phyloP scores from a whole-genome alignment of 768 basidiomycete species.

The Phanerochaete sordida region DNA sequence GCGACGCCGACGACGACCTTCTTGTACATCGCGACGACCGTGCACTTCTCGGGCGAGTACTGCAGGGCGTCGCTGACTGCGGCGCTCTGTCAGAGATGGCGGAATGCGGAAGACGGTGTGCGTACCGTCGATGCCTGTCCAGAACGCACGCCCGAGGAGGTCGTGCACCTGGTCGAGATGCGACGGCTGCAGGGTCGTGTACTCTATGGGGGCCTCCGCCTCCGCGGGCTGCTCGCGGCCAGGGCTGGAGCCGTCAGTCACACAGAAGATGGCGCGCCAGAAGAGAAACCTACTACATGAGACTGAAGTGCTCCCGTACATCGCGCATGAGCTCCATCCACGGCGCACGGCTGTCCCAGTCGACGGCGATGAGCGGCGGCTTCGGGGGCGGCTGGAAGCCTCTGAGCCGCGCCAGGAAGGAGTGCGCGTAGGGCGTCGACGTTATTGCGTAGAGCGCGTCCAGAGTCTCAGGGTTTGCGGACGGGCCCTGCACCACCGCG shows the following conservation, averaged over 20 bases:
- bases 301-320: slow-evolving; percentile 57
- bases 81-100: too few relatives aligned
- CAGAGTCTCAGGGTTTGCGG: slow-evolving; percentile 33
- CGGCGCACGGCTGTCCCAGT: slow-evolving; percentile 69
- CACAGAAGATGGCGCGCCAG: neutral
- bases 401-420: slow-evolving; percentile 63
- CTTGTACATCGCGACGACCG: slow-evolving; percentile 73
- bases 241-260: slow-evolving; percentile 39
- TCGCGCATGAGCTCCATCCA: slow-evolving; percentile 79
- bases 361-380: slow-evolving; percentile 48
- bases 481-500: slow-evolving; percentile 12
- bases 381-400: slow-evolving; percentile 33
- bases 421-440: slow-evolving; percentile 61
- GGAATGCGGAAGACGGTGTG: too few relatives aligned
- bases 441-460: slow-evolving; percentile 52
- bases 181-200: slow-evolving; percentile 50
- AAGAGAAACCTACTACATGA: slow-evolving; percentile 51
- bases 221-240: slow-evolving; percentile 44
- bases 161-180: slow-evolving; percentile 75
- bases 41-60: slow-evolving; percentile 66
- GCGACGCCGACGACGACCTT: slow-evolving; percentile 70
- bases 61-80: slow-evolving; percentile 69
- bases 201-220: slow-evolving; percentile 52
- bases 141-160: slow-evolving; percentile 63
- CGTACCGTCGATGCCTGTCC: slow-evolving; percentile 74